Evolutionary conservation across 192 early-diverging fungal species (phyloP).

Genomic region (Podila horticola): DNA sequence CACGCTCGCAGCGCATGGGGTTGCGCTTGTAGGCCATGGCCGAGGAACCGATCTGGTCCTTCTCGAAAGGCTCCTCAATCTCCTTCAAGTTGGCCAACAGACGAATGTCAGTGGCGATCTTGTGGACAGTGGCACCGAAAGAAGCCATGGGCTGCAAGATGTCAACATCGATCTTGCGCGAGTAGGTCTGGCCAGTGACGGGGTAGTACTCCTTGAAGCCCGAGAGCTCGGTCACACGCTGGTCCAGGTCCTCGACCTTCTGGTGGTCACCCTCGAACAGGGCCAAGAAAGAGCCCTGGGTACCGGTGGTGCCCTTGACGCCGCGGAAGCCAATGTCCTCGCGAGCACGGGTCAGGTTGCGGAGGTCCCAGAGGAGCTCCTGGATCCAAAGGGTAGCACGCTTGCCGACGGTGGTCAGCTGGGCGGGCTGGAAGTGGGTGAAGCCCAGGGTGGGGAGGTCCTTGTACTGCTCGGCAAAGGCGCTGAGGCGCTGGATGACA

Average conservation of each 20-base stretch:
- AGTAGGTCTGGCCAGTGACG: conserved; percentile 98
- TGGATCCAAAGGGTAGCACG: conserved; percentile 96
- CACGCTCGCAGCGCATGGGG: conserved; percentile 98
- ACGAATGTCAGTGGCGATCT: conserved; percentile 96
- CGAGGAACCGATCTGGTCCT: conserved; percentile 97
- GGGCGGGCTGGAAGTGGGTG: conserved; percentile 99
- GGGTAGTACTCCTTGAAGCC: conserved; percentile 88
- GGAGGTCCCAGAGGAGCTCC: conserved; percentile 95
- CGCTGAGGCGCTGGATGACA: conserved; percentile 80
- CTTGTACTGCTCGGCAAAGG: conserved; percentile 84
- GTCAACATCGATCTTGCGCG: conserved; percentile 97
- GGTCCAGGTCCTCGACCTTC: conserved; percentile 93
- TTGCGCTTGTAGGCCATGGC: conserved; percentile 99
- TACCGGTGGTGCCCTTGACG: conserved; percentile 98
- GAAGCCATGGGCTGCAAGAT: conserved; percentile 85
- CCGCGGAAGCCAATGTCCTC: conserved; percentile 93
- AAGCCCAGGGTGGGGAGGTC: conserved; percentile 95
- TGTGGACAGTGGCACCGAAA: conserved; percentile 96
- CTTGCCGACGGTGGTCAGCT: conserved; percentile 98
- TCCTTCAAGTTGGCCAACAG: conserved; percentile 97
- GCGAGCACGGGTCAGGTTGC: conserved; percentile 90
- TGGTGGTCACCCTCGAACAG: conserved; percentile 94
- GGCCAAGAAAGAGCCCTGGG: conserved; percentile 96
- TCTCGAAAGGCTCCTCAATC: conserved; percentile 99
- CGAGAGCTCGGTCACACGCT: conserved; percentile 87